Evolutionary conservation across 139 green algal genomes (phyloP), one percentile per base, ranked within the genome.

Genomic region (Chlorella vulgaris): DNA sequence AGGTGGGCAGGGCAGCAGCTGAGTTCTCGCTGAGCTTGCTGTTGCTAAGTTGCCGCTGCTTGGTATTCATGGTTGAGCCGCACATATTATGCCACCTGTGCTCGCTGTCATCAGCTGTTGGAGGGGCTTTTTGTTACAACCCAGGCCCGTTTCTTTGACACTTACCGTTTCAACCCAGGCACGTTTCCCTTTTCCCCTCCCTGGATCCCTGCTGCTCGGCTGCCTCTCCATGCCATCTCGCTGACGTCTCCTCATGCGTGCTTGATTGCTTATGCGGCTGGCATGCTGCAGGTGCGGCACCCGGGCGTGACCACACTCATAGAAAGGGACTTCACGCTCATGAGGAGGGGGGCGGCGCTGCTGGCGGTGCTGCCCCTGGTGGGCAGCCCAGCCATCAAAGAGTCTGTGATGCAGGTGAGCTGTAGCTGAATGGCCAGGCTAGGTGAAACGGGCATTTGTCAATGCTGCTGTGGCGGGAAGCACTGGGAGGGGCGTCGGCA

Each of bases 311-410:
- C 82, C 47, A 35, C 86, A 2, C 81, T 92, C 18, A 97, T 99
- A 50, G n/a, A 77, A 18, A 81, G 87, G 22, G 96, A 99, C 90
- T 99, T 99, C 81, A 79, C 86, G 78, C 86, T 98, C 61, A 92
- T 99, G 81, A 87, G 88, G 24, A 83, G 81, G 21, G 43, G 94
- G 1, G 94, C 93, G 29, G 76, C 65, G 24, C 26, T 83, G 29
- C 31, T 76, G 58, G 58, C 50, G 13, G 19, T 50, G 38, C 90
- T 99, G 62, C 89, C 85, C 50, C 78, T 98, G 47, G 68, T 74
- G 68, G 80, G 71, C 47, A 74, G 40, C 38, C 74, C 83, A 28
- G 71, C 82, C 36, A 60, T 88, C 26, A 85, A 85, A 42, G 84
- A 88, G 66, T 85, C 78, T 29, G 60, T 88, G 10, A 88, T 88